A percentile compares a stretch with the other conserved stretches of the same genome.
phyloP scores from a whole-genome alignment of 805 yeast genomes.

The Pichia sporocuriosa region DNA sequence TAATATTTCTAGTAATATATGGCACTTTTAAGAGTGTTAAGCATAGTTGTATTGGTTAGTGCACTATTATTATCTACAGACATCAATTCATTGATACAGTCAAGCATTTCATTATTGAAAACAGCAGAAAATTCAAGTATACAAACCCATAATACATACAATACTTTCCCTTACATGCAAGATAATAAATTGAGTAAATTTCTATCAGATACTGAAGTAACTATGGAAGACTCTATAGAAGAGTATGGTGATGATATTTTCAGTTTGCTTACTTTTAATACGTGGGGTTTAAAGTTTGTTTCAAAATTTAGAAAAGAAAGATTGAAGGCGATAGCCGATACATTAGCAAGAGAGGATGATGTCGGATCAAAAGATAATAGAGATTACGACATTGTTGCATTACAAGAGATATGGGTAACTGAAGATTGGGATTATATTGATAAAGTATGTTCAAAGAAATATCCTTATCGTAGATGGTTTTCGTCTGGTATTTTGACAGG shows the following conservation, averaged over 20 bases:
- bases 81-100: not conserved
- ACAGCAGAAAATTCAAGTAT: constrained; percentile 1
- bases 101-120: not conserved
- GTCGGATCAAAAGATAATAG: constrained; percentile 20
- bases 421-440: constrained; percentile 72
- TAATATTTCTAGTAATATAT: not conserved
- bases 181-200: constrained; percentile 1
- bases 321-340: constrained; percentile 65
- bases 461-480: constrained; percentile 64
- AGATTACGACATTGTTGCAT: constrained; percentile 74
- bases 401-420: constrained; percentile 93
- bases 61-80: not conserved
- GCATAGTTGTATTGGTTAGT: not conserved
- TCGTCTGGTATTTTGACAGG: constrained; percentile 84
- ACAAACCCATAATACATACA: not conserved
- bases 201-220: not conserved
- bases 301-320: constrained; percentile 65
- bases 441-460: constrained; percentile 35
- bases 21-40: not conserved
- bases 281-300: constrained; percentile 87
- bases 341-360: constrained; percentile 39
- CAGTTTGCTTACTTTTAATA: constrained; percentile 61
- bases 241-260: constrained; percentile 21
- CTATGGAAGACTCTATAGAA: not conserved
- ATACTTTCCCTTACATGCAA: not conserved